Evolutionary conservation across 441 rosid species (phyloP).

Genomic region (Viola pubescens): DNA sequence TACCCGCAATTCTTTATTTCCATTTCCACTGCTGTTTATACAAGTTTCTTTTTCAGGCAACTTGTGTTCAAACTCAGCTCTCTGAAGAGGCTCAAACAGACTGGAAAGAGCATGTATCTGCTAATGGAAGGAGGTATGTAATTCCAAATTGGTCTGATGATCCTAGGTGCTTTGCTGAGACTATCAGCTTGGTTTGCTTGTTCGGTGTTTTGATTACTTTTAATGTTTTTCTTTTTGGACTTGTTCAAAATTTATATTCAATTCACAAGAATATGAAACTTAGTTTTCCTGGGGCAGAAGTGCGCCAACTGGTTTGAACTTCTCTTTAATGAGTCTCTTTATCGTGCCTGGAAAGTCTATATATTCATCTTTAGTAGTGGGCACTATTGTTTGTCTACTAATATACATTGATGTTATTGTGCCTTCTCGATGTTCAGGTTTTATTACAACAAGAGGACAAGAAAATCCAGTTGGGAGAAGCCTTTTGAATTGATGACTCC

Average conservation of each 20-base stretch:
- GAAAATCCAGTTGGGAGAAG: conserved; percentile 94
- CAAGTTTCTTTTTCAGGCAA: conserved; percentile 35
- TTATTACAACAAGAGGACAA: conserved; percentile 85
- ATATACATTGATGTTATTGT: conserved; percentile 4
- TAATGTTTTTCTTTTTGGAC: too few species aligned
- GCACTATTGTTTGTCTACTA: neutral
- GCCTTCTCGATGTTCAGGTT: conserved; percentile 43
- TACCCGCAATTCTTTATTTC: neutral
- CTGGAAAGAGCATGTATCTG: conserved; percentile 78
- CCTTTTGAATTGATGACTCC: conserved; percentile 90
- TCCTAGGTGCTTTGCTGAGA: neutral
- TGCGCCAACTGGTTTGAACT: too few species aligned
- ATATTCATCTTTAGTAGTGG: too few species aligned
- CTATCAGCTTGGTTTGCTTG: conserved; percentile 12
- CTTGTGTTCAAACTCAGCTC: conserved; percentile 34
- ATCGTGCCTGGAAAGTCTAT: too few species aligned
- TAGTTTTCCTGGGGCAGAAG: too few species aligned
- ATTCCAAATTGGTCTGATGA: conserved; percentile 7
- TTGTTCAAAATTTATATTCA: too few species aligned
- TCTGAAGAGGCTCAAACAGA: conserved; percentile 36
- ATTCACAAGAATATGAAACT: too few species aligned
- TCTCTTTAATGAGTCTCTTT: too few species aligned
- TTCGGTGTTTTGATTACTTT: neutral
- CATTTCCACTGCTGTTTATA: conserved; percentile 8
- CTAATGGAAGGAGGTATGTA: conserved; percentile 68